Evolutionary conservation across 805 yeast species (phyloP).

Genomic region (Starmera quercuum): DNA sequence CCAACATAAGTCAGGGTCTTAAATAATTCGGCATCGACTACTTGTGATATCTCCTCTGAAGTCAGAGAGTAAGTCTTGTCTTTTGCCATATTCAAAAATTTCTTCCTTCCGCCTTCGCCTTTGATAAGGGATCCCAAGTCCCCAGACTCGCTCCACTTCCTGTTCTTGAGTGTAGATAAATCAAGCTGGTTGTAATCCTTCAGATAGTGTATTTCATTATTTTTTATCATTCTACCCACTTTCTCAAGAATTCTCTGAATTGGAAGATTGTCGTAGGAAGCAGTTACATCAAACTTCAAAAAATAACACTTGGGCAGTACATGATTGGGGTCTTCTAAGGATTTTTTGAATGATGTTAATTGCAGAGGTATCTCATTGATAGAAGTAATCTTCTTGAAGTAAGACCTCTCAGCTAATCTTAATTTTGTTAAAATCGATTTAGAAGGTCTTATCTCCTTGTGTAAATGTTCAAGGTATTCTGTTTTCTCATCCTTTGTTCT

Average conservation of each 20-base stretch:
- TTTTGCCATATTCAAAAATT: constrained; percentile 23
- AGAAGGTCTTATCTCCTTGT: constrained; percentile 36
- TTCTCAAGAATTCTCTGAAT: constrained; percentile 31
- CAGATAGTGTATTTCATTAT: constrained; percentile 8
- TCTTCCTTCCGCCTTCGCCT: constrained; percentile 2
- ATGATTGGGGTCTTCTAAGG: constrained; percentile 3
- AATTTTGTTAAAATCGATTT: constrained; percentile 27
- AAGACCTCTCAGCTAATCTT: constrained; percentile 18
- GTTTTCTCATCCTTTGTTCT: constrained; percentile 23
- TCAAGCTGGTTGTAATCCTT: constrained; percentile 1
- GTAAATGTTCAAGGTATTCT: constrained; percentile 26
- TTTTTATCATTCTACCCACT: constrained; percentile 23
- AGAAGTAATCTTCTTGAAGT: constrained; percentile 31
- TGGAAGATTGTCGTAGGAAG: constrained; percentile 72
- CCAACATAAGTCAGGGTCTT: constrained; percentile 37
- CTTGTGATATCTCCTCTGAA: constrained; percentile 35
- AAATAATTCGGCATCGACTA: constrained; percentile 46
- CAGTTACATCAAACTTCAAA: constrained; percentile 67
- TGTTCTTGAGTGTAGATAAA: background rate
- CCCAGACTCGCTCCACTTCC: constrained; percentile 9
- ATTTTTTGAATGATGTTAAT: constrained; percentile 31
- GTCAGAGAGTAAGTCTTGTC: constrained; percentile 27
- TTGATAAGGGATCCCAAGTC: constrained; percentile 7
- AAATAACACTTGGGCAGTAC: constrained; percentile 33
- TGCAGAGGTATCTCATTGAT: constrained; percentile 35